Evolutionary conservation across 2,329 filamentous ascomycete species (phyloP), one percentile per base, ranked within the genome.

Genomic region (Neonectria magnoliae): DNA sequence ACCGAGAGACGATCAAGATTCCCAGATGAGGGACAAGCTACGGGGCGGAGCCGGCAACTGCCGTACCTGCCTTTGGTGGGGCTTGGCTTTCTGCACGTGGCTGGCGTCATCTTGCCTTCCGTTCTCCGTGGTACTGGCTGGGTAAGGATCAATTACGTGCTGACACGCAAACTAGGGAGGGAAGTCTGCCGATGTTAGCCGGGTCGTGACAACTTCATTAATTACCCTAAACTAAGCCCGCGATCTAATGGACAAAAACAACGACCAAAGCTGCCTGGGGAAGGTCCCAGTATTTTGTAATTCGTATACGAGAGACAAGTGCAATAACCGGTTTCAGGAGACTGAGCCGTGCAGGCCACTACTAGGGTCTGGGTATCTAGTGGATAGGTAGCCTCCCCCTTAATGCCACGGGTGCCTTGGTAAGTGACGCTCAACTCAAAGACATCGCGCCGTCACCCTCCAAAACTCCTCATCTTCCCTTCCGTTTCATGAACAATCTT

Each of bases 21-120:
- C 48, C 64, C 41, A 29, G 54, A 45, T 47, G 45, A 60, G 54
- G 42, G 52, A 56, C 51, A 57, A 53, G 47, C 56, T 51, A 71
- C 65, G 65, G 69, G 20, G 64, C 61, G 69, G 65, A 64, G 66
- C 68, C 70, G 65, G 71, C 60, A 71, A 62, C 64, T 66, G 58
- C 62, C 62, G 66, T 68, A 58, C 66, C 60, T 59, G 41, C 53
- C 38, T 42, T 10, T 42, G 18, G 57, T 47, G 45, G 68, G 67
- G 59, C 68, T 62, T 73, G 58, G 62, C 62, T 66, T 56, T 62
- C 66, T 63, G 70, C 69, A 66, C 68, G 68, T 72, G 67, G 71
- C 72, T 72, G 67, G 71, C 72, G 71, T 73, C 71, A 73, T 73
- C 65, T 53, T 62, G 61, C 60, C 29, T 31, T 14, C 13, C 31